A percentile compares a stretch with the other conserved stretches of the same genome.
phyloP scores from a whole-genome alignment of 495 filamentous ascomycete genomes.

The Talaromyces nanjingensis region DNA sequence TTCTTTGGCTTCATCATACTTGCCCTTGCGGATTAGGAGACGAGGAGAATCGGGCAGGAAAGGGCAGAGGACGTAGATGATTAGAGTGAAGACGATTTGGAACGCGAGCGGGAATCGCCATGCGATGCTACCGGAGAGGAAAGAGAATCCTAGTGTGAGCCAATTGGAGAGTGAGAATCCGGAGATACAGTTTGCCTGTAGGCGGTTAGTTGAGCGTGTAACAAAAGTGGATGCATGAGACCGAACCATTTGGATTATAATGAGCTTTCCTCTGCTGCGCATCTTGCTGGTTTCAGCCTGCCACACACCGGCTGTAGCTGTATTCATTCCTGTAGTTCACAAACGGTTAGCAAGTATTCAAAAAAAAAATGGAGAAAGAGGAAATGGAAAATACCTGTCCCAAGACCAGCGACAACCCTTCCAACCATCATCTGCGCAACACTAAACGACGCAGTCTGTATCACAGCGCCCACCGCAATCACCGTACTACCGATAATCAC shows the following conservation, averaged over 20 bases:
- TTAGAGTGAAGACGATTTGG: slow-evolving; percentile 42
- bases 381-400: neutral
- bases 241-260: slow-evolving; percentile 43
- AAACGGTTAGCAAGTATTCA: neutral
- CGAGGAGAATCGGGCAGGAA: slow-evolving; percentile 41
- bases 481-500: slow-evolving; percentile 45
- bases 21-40: slow-evolving; percentile 23
- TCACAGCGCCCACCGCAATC: slow-evolving; percentile 48
- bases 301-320: slow-evolving; percentile 50
- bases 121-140: slow-evolving; percentile 34
- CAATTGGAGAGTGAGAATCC: slow-evolving; percentile 17
- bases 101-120: slow-evolving; percentile 43
- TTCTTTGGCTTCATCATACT: slow-evolving; percentile 22
- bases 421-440: slow-evolving; percentile 54
- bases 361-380: no score
- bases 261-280: slow-evolving; percentile 46
- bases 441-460: slow-evolving; percentile 46
- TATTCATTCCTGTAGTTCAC: slow-evolving; percentile 43
- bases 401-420: slow-evolving; percentile 30
- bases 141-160: slow-evolving; percentile 13
- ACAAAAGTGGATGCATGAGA: neutral
- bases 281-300: slow-evolving; percentile 51
- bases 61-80: slow-evolving; percentile 33
- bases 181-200: slow-evolving; percentile 8
- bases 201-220: neutral